Evolutionary conservation across 306 rosid genomes (phyloP).

Genomic region (Argentina anserina): DNA sequence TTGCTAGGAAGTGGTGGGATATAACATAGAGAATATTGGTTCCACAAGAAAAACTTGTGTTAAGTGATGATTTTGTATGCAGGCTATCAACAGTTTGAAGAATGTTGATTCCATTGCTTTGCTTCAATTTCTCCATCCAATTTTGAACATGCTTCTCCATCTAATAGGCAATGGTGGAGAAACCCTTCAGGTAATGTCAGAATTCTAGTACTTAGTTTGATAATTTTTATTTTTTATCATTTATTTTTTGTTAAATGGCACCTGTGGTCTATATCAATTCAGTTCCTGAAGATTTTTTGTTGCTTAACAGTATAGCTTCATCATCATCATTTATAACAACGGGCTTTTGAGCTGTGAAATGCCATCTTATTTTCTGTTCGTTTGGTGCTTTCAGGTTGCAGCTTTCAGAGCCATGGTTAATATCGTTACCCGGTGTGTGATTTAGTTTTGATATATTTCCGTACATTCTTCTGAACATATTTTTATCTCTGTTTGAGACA

Average conservation of each 20-base stretch:
- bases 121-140: conserved; percentile 98
- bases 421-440: conserved; percentile 81
- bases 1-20: background rate
- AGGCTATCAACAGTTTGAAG: conserved; percentile 99
- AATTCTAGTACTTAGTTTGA: conserved; percentile 6
- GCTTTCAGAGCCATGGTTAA: conserved; percentile 99
- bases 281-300: background rate
- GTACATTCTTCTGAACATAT: conserved; percentile 11
- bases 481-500: background rate
- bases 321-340: background rate
- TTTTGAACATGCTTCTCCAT: conserved; percentile 97
- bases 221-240: conserved; percentile 6
- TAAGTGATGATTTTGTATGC: conserved; percentile 33
- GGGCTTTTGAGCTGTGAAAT: conserved; percentile 18
- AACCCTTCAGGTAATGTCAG: conserved; percentile 82
- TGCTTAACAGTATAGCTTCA: background rate
- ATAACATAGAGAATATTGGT: background rate
- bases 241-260: background rate
- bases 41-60: conserved; percentile 19
- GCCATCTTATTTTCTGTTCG: conserved; percentile 28
- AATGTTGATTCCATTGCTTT: conserved; percentile 98
- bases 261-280: background rate
- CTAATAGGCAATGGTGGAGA: conserved; percentile 99
- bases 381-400: conserved; percentile 70
- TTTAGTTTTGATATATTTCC: conserved; percentile 22